phyloP scores from a whole-genome alignment of 108 stramenopile species.

The Nitzschia sp. region DNA sequence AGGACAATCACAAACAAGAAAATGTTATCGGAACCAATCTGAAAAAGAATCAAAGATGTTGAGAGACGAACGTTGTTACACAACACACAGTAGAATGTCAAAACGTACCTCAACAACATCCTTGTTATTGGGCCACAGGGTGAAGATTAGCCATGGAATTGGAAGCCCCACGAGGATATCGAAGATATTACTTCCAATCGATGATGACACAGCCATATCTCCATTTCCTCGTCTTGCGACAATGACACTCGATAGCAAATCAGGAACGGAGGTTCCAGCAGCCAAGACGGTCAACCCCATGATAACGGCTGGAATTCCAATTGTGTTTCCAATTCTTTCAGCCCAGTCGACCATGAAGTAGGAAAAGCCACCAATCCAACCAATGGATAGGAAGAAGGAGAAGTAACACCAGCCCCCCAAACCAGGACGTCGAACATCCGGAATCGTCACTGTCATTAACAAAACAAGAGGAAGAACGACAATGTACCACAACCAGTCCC shows the following conservation, averaged over 20 bases:
- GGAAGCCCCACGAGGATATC: conserved; percentile 82
- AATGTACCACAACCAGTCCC: conserved; percentile 52
- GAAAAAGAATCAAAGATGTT: not conserved
- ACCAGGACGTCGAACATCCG: conserved; percentile 73
- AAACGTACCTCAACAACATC: conserved; percentile 36
- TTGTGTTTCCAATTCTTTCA: conserved; percentile 75
- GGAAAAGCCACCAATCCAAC: conserved; percentile 83
- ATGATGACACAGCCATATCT: conserved; percentile 84
- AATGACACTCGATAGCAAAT: conserved; percentile 79
- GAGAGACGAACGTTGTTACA: not conserved
- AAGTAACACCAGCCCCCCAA: conserved; percentile 73
- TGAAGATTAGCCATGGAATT: conserved; percentile 75
- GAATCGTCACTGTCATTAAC: conserved; percentile 66
- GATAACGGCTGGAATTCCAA: conserved; percentile 68
- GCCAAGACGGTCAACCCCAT: conserved; percentile 86
- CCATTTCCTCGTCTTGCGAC: conserved; percentile 82
- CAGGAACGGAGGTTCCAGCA: conserved; percentile 85
- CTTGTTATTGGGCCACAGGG: conserved; percentile 33
- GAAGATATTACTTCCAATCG: conserved; percentile 83
- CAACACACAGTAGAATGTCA: not conserved
- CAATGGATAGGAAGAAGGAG: conserved; percentile 75
- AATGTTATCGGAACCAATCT: conserved; percentile 54
- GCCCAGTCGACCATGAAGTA: conserved; percentile 87
- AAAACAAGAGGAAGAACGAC: conserved; percentile 66
- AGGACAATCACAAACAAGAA: conserved; percentile 62